phyloP scores from a whole-genome alignment of 345 rosid genomes.

The Citropsis articulata region DNA sequence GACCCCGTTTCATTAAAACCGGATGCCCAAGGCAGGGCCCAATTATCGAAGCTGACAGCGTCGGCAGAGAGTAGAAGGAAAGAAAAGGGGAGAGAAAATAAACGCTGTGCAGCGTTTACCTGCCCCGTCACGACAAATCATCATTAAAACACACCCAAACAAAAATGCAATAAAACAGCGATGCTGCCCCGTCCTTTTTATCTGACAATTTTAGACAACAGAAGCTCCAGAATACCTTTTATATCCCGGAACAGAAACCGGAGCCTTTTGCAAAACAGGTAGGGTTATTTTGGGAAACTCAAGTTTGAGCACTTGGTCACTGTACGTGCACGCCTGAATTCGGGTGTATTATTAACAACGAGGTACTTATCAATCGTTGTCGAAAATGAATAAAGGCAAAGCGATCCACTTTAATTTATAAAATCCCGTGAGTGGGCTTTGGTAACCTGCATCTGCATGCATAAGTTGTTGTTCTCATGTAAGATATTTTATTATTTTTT shows the following conservation, averaged over 20 bases:
- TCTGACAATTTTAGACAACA: background rate
- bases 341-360: background rate
- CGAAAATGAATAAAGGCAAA: background rate
- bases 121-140: slow-evolving; percentile 21
- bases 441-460: background rate
- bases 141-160: background rate
- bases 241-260: background rate
- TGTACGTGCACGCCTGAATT: background rate
- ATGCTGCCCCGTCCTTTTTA: no score
- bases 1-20: slow-evolving; percentile 21
- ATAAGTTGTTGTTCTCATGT: background rate
- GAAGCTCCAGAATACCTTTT: background rate
- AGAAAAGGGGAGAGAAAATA: no score
- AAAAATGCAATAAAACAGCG: background rate
- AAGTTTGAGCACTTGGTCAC: background rate
- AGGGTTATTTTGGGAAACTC: background rate
- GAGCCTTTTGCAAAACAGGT: background rate
- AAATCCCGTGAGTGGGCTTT: background rate
- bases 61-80: slow-evolving; percentile 35
- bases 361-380: background rate
- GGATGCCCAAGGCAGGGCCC: background rate
- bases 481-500: no score
- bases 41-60: slow-evolving; percentile 32
- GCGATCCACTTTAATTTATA: background rate
- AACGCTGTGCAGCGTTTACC: slow-evolving; percentile 3